A percentile compares a stretch with the other conserved stretches of the same genome.
Evolutionary conservation across 768 basidiomycete species (phyloP).

Genomic region (Mycena rebaudengoi): DNA sequence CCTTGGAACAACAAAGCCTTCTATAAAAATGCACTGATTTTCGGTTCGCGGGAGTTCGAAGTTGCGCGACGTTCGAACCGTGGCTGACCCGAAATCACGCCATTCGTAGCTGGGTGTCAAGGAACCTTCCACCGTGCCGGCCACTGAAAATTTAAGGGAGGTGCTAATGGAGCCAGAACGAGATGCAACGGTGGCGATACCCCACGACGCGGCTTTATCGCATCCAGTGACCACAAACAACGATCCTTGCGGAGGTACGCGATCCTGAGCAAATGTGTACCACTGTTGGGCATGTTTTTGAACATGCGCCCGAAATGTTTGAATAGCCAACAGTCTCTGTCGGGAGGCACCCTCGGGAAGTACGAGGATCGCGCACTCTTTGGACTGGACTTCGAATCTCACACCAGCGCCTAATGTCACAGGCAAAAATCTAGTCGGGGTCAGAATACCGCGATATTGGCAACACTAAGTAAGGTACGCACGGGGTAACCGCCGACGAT

Average conservation of each 20-base stretch:
- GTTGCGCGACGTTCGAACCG: not conserved
- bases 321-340: not conserved
- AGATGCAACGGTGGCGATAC: slow-evolving; percentile 8
- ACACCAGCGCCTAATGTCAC: not conserved
- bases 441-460: not conserved
- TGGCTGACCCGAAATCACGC: not conserved
- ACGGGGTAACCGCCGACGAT: slow-evolving; percentile 1
- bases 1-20: no score
- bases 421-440: not conserved
- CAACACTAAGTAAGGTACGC: not conserved
- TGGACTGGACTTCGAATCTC: not conserved
- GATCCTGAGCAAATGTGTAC: slow-evolving; percentile 6
- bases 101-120: slow-evolving; percentile 1
- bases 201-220: slow-evolving; percentile 26
- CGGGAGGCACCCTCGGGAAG: slow-evolving; percentile 24
- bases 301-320: slow-evolving; percentile 18
- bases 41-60: not conserved
- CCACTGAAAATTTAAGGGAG: slow-evolving; percentile 2
- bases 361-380: slow-evolving; percentile 23
- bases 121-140: not conserved
- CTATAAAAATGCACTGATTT: slow-evolving; percentile 28
- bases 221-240: slow-evolving; percentile 24
- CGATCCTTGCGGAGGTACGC: not conserved
- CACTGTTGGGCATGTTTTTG: not conserved
- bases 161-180: not conserved